Base-by-base conservation (phyloP, 805 yeast genomes). In the Zygoascus tannicola region DNA sequence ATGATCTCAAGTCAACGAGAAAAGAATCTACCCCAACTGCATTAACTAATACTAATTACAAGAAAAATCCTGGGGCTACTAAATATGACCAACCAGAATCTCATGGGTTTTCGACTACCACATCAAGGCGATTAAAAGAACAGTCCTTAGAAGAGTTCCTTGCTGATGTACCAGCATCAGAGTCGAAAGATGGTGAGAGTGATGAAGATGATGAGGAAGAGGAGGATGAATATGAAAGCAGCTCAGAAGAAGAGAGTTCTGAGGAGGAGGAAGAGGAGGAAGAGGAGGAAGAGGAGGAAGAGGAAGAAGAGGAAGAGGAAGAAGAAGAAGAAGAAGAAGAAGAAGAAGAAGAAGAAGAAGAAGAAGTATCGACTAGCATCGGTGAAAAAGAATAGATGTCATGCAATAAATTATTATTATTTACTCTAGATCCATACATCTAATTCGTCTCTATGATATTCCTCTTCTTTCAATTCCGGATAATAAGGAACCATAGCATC, bases 91-190 rank as follows among this genome's bases (percentile, higher is more conserved):
- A 14, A 14, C 39, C 35, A 10, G 41, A 22, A 8, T 16, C 16
- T 21, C 52, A 42, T 32, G 49, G 49, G 3, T 15, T 35, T 7
- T 59, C 60, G 34, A 52, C 54, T 23, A 28, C 41, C 5, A n/a
- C 28, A 5, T 35, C 65, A 62, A 10, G 66, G 62, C 50, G 69
- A 67, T 43, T 80, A 54, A 73, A 75, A 47, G 61, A 83, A 32
- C 94, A 85, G 59, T 82, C 88, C 45, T 64, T 88, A 45, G 97
- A 88, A 56, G 97, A 88, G 49, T 88, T 88, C 59, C 79, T 88
- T 52, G 81, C 74, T 2, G 71, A 71, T 47, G 63, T 73, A 12
- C 30, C 46, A 14, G 32, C 44, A 35, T 46, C 20, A 15, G 44
- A 15, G 45, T 40, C 36, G n/a, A 53, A 56, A 41, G 66, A 47